Conservation (phyloP, 1,139 yeast species). For the Candida sp. region DNA sequence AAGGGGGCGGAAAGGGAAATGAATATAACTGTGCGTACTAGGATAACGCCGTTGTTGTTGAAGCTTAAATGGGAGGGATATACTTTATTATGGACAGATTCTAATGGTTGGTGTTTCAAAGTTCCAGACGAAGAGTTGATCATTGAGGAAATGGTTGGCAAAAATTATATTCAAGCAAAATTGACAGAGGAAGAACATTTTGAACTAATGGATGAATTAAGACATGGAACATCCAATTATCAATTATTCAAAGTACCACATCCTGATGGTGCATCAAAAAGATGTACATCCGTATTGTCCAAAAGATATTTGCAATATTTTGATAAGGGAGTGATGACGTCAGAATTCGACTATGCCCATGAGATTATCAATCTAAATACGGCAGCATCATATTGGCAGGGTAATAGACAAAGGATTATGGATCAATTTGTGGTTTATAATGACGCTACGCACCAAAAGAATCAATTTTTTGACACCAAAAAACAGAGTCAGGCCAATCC, state of each 20-base stretch:
- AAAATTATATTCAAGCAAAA: conserved; percentile 50
- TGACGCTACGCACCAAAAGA: conserved; percentile 17
- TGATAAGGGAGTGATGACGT: conserved; percentile 70
- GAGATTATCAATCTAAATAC: conserved; percentile 77
- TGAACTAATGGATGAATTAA: conserved; percentile 18
- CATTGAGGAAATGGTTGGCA: conserved; percentile 36
- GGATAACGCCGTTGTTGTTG: conserved; percentile 74
- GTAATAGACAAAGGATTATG: conserved; percentile 79
- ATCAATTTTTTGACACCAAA: conserved; percentile 21
- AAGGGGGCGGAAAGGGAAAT: conserved; percentile 33
- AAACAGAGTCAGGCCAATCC: conserved; percentile 18
- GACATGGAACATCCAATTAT: conserved; percentile 19
- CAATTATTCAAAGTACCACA: conserved; percentile 79
- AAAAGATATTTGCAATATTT: conserved; percentile 70
- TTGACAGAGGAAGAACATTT: conserved; percentile 25
- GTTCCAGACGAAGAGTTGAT: conserved; percentile 42
- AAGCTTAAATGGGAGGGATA: conserved; percentile 82
- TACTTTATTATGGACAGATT: conserved; percentile 78
- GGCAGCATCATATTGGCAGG: conserved; percentile 89
- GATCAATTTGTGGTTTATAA: conserved; percentile 79
- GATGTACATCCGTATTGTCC: conserved; percentile 79
- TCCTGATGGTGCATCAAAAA: conserved; percentile 73
- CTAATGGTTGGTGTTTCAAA: conserved; percentile 87
- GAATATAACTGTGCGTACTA: conserved; percentile 65
- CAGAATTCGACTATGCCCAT: conserved; percentile 70